phyloP scores from a whole-genome alignment of 805 yeast species.

The Naumovozyma castellii region DNA sequence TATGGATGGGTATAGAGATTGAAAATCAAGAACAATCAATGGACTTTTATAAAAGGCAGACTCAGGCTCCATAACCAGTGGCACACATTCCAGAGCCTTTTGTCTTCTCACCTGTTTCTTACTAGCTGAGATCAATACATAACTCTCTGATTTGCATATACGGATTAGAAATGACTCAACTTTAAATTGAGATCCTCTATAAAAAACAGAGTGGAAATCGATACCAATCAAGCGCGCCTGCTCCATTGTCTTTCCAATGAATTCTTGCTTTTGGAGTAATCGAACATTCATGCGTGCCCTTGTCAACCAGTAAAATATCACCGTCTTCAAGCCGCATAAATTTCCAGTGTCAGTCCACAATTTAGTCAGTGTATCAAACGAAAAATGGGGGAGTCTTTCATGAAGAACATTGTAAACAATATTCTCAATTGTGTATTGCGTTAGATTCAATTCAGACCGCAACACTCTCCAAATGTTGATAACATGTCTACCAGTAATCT shows the following conservation, averaged over 20 bases:
- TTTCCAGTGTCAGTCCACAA: slow-evolving; percentile 32
- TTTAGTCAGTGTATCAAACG: slow-evolving; percentile 38
- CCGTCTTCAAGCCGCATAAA: slow-evolving; percentile 30
- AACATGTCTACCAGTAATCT: slow-evolving; percentile 71
- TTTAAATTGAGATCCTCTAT: slow-evolving; percentile 88
- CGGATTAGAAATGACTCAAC: slow-evolving; percentile 80
- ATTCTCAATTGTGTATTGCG: slow-evolving; percentile 68
- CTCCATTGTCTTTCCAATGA: slow-evolving; percentile 64
- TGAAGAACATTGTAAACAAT: slow-evolving; percentile 61
- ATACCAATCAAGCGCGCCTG: slow-evolving; percentile 81
- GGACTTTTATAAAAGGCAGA: slow-evolving; percentile 83
- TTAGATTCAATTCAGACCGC: slow-evolving; percentile 50
- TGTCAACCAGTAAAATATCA: slow-evolving; percentile 40
- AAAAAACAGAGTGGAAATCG: slow-evolving; percentile 78
- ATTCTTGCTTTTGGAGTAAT: slow-evolving; percentile 51
- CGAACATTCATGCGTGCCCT: slow-evolving; percentile 33
- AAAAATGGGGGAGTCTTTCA: slow-evolving; percentile 54
- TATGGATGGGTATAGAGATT: slow-evolving; percentile 86
- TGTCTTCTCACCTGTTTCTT: slow-evolving; percentile 73
- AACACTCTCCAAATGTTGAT: slow-evolving; percentile 78
- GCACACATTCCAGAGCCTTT: slow-evolving; percentile 77
- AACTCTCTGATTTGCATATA: slow-evolving; percentile 67
- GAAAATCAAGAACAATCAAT: slow-evolving; percentile 81
- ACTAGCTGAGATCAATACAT: slow-evolving; percentile 66
- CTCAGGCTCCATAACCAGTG: slow-evolving; percentile 87